Base-by-base conservation (phyloP, 2,329 filamentous ascomycete species). In the Corynespora cassiicola region DNA sequence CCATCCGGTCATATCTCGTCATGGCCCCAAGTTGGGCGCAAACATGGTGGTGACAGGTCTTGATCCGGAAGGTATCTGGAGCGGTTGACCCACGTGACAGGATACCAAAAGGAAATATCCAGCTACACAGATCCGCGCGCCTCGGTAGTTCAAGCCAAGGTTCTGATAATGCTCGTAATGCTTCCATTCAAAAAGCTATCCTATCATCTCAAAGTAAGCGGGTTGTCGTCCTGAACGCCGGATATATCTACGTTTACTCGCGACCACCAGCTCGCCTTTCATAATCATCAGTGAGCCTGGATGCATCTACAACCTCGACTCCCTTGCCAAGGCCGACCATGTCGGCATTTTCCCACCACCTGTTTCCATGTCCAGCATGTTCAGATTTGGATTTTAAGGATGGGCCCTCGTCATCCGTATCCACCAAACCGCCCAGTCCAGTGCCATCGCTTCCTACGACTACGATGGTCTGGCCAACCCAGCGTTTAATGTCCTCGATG, bases 261-360 rank as follows among this genome's bases (percentile, higher is more conserved):
- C 65, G 54, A 4, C 87, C 87, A 61, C 85, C 84, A 40, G 95
- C 83, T 45, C 92, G 79, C 61, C 88, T 83, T 47, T 79, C 78
- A 87, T 90, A 97, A 69, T 97, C 92, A 56, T 96, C 91, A 34
- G 86, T 85, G 12, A 95, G 80, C 32, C 88, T 79, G 50, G 85
- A 77, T 20, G 85, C 87, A 66, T 97, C 92, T 3, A 96, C 90
- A 12, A 97, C 84, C 24, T 95, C 84, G 18, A 96, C 85, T 4
- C 90, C 88, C 61, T 94, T 87, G 11, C 92, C 92, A 40, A 91
- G 77, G 2, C 92, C 91, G 16, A 95, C 90, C 42, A 89, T 82
- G 28, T 90, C 87, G 39, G 90, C 83, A 36, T 80, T 77, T 67
- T 90, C 84, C 86, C 87, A 94, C 88, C 88, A 92, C 43, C 78